phyloP scores from a whole-genome alignment of 2,329 filamentous ascomycete genomes.

The Aspergillaceae sp. region DNA sequence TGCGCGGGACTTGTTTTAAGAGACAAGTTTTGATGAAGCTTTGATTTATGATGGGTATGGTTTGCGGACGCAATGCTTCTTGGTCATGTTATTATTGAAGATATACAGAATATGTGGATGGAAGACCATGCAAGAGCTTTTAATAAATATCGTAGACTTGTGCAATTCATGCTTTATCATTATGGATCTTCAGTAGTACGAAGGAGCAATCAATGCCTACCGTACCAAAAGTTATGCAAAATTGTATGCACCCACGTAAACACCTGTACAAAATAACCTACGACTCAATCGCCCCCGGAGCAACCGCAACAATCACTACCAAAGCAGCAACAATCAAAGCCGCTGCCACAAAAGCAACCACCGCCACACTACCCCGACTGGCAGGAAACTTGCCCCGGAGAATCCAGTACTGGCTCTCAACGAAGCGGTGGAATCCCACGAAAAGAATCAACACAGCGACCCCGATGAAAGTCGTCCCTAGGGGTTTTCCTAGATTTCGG shows the following conservation, averaged over 20 bases:
- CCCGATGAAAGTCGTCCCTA: constrained; percentile 57
- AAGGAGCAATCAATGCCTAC: no score
- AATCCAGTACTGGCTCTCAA: constrained; percentile 60
- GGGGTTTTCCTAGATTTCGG: constrained; percentile 49
- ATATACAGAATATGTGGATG: no score
- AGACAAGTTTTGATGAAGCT: no score
- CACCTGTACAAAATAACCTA: constrained; percentile 7
- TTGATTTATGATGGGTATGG: no score
- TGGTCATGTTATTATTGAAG: no score
- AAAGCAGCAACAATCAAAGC: constrained; percentile 52
- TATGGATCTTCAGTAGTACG: no score
- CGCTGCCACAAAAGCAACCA: constrained; percentile 49
- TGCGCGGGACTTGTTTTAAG: no score
- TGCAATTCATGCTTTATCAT: no score
- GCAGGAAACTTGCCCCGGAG: constrained; percentile 59
- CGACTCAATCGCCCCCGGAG: constrained; percentile 32
- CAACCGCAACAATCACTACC: constrained; percentile 51
- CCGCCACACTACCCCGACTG: constrained; percentile 51
- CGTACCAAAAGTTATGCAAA: neutral
- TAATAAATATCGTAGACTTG: no score
- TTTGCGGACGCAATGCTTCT: no score
- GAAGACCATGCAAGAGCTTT: no score
- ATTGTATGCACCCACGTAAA: no score
- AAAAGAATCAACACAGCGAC: constrained; percentile 53
- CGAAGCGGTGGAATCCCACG: constrained; percentile 57